These are phyloP conservation scores for Calonectria multiphialidica DNA, from an alignment of 2,329 filamentous ascomycete genomes.

Conservation along the genomic window DNA sequence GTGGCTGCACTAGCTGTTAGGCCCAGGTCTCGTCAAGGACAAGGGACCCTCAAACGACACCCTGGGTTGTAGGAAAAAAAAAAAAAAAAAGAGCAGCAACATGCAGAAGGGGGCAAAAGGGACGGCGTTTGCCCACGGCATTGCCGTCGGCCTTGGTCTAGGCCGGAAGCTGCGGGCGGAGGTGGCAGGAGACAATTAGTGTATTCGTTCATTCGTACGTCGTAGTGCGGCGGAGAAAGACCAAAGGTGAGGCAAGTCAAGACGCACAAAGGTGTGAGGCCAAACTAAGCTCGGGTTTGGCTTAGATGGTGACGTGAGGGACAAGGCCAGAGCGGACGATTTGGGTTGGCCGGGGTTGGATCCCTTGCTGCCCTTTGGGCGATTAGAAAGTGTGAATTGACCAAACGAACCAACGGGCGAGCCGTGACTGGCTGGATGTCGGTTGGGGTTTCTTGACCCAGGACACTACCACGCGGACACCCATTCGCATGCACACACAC, in stretches of 20 bases:
- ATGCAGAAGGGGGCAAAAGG: constrained; percentile 35
- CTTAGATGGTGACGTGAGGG: constrained; percentile 42
- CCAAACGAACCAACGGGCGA: constrained; percentile 32
- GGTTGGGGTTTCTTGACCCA: constrained; percentile 38
- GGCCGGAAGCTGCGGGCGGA: constrained; percentile 26
- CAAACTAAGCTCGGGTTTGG: constrained; percentile 30
- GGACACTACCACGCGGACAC: constrained; percentile 38
- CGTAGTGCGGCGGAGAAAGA: constrained; percentile 23
- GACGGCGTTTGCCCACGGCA: constrained; percentile 27
- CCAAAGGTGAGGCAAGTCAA: constrained; percentile 10
- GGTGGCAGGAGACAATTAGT: constrained; percentile 10
- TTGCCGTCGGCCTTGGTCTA: constrained; percentile 7
- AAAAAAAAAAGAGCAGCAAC: constrained; percentile 29
- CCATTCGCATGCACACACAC: constrained; percentile 26
- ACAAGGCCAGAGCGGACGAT: constrained; percentile 35
- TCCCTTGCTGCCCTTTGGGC: constrained; percentile 38
- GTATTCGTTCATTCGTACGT: constrained; percentile 25
- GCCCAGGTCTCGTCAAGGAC: constrained; percentile 32
- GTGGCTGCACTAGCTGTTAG: constrained; percentile 48
- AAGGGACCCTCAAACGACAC: constrained; percentile 32
- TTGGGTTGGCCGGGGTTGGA: constrained; percentile 28
- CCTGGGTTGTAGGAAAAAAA: constrained; percentile 12
- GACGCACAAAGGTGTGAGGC: constrained; percentile 21
- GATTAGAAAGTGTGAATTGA: constrained; percentile 37
- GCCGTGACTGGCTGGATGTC: constrained; percentile 37